Base-by-base conservation (phyloP, 2,329 filamentous ascomycete species). In the Fusarium zealandicum region DNA sequence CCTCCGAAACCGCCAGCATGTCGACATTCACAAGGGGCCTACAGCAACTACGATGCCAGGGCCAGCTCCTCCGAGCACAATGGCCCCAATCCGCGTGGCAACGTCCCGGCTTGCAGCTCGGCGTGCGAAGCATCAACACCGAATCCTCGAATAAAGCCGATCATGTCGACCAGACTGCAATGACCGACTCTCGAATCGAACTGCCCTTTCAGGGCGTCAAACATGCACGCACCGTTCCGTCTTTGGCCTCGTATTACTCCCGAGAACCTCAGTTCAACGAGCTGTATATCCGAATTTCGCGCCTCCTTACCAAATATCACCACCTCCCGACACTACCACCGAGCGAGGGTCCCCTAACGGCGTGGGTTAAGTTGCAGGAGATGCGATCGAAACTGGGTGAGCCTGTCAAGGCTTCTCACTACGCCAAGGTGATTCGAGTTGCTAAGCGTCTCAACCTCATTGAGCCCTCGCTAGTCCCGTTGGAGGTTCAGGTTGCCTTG, bases 191-290 rank as follows among this genome's bases (percentile, higher is more conserved):
- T 3, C 46, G 66, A 14, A 55, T 70, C 20, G 55, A 64, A 12
- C 60, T 70, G 0, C 70, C 73, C 1, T 70, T 73, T n/a, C 54
- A 69, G 10, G 69, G 69, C 36, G 61, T 75, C 22, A 61, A 67
- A 20, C 82, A 85, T 61, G 87, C 90, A 46, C 90, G 95, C 62
- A 80, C 96, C 17, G 79, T 97, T 30, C 95, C 95, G 16, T 82
- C 83, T 20, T 96, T 93, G 30, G 88, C 91, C 3, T 95, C 93
- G n/a, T 99, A 99, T 77, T 99, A 98, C 79, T 93, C 92, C 45
- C 89, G 89, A 45, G 88, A 88, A 57, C 90, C 93, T 2, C 81
- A 83, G 48, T 97, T 96, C 80, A 95, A 89, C 75, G 95, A 99
- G 76, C 84, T 90, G 68, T 85, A 90, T 65, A 83, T 98, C 63